phyloP scores from a whole-genome alignment of 345 rosid species.

The Ceriops decandra region DNA sequence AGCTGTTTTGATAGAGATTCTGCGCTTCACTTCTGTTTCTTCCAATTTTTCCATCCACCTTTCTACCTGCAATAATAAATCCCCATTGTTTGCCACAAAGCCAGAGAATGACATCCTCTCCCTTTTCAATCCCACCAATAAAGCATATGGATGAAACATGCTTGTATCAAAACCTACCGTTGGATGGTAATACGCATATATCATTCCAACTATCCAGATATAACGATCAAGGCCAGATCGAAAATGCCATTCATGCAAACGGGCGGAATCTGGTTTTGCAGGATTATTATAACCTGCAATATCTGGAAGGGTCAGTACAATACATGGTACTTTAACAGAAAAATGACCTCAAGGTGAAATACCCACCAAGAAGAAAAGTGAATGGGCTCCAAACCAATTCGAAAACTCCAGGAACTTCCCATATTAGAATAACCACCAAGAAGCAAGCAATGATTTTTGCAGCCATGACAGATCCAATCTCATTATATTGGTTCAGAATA shows the following conservation, averaged over 20 bases:
- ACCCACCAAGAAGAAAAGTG: conserved; percentile 77
- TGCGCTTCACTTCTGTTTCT: conserved; percentile 68
- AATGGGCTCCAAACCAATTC: conserved; percentile 94
- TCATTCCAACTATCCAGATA: conserved; percentile 98
- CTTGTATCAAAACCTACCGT: conserved; percentile 54
- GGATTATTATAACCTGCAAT: conserved; percentile 89
- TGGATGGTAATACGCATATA: conserved; percentile 97
- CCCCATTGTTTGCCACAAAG: conserved; percentile 8
- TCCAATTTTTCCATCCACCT: conserved; percentile 98
- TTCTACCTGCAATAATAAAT: conserved; percentile 58
- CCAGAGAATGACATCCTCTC: conserved; percentile 6
- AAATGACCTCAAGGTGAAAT: conserved; percentile 18
- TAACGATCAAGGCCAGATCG: conserved; percentile 99
- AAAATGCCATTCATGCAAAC: conserved; percentile 97
- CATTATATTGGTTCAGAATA: conserved; percentile 85
- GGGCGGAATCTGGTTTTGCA: conserved; percentile 62
- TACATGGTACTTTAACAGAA: conserved; percentile 10
- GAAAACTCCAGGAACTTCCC: conserved; percentile 97
- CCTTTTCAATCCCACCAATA: conserved; percentile 11
- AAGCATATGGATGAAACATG: conserved; percentile 9
- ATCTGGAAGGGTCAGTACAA: conserved; percentile 12
- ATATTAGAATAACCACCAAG: conserved; percentile 73
- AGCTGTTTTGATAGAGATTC: conserved; percentile 62
- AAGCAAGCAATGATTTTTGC: conserved; percentile 68
- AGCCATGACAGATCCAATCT: conserved; percentile 72